A percentile compares a stretch with the other conserved stretches of the same genome.
Conservation (phyloP, 345 rosid genomes). For the Brassica juncea region DNA sequence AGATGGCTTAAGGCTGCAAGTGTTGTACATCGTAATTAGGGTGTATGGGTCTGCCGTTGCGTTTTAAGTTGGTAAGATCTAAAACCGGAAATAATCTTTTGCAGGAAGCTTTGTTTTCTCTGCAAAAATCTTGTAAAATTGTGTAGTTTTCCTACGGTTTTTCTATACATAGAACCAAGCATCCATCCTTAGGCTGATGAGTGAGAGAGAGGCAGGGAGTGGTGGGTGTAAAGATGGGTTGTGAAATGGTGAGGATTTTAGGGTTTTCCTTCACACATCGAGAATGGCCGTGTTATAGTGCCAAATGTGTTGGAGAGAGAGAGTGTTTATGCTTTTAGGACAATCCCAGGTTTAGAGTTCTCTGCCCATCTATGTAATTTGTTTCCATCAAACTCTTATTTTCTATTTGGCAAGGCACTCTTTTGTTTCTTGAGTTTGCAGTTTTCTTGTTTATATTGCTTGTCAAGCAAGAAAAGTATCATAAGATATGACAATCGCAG, state of each 20-base stretch:
- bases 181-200: constrained; percentile 42
- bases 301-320: constrained; percentile 47
- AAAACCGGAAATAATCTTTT: constrained; percentile 40
- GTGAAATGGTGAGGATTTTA: constrained; percentile 47
- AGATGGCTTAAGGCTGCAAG: constrained; percentile 15
- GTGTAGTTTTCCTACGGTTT: constrained; percentile 58
- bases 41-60: constrained; percentile 41
- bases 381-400: constrained; percentile 35
- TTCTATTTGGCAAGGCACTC: neutral
- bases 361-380: constrained; percentile 39
- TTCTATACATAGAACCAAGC: constrained; percentile 49
- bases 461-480: neutral
- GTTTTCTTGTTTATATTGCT: neutral
- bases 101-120: constrained; percentile 43
- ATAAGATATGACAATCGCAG: neutral
- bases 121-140: constrained; percentile 50
- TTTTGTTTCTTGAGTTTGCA: constrained; percentile 7
- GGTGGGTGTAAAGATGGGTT: constrained; percentile 53
- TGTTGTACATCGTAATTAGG: constrained; percentile 40
- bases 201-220: constrained; percentile 35
- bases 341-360: constrained; percentile 33
- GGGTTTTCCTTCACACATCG: constrained; percentile 43
- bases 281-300: constrained; percentile 38
- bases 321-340: constrained; percentile 40
- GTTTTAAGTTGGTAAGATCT: constrained; percentile 48